phyloP scores from a whole-genome alignment of 768 basidiomycete species.

The Leccinum uliginosum region DNA sequence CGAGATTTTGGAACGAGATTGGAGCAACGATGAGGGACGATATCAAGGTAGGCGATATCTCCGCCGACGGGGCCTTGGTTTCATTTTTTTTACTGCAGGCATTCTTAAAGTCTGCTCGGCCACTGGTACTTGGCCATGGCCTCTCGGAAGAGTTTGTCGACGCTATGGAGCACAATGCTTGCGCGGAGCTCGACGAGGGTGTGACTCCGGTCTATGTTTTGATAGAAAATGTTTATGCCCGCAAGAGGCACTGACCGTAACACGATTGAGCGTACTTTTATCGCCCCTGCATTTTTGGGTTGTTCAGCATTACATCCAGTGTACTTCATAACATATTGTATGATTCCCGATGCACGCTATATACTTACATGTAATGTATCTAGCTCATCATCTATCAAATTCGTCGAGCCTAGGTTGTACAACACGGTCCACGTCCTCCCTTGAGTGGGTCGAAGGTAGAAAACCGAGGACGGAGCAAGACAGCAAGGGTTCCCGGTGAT shows the following conservation, averaged over 20 bases:
- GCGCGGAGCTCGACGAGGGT: conserved; percentile 48
- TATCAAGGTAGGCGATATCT: conserved; percentile 39
- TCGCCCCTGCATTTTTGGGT: conserved; percentile 3
- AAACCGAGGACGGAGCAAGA: background rate
- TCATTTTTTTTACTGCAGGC: conserved; percentile 35
- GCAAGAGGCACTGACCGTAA: conserved; percentile 24
- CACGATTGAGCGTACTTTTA: conserved; percentile 2
- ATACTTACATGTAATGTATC: conserved; percentile 3
- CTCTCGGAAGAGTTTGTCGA: conserved; percentile 50
- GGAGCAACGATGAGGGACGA: conserved; percentile 54
- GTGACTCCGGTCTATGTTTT: conserved; percentile 46
- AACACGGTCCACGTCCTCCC: background rate
- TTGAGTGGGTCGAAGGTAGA: no score
- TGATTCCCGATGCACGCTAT: conserved; percentile 12
- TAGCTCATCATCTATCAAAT: conserved; percentile 4
- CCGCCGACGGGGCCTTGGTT: background rate
- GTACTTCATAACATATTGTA: conserved; percentile 20
- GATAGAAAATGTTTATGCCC: conserved; percentile 58
- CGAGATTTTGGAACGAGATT: conserved; percentile 37
- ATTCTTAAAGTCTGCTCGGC: conserved; percentile 63
- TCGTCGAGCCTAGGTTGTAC: background rate
- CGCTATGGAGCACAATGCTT: conserved; percentile 48
- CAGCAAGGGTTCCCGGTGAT: background rate
- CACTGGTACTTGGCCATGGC: conserved; percentile 62
- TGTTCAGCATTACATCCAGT: conserved; percentile 17